A percentile compares a stretch with the other conserved stretches of the same genome.
These are phyloP conservation scores for Lyophyllum decastes DNA, from an alignment of 768 basidiomycete genomes.

Conservation along the genomic window DNA sequence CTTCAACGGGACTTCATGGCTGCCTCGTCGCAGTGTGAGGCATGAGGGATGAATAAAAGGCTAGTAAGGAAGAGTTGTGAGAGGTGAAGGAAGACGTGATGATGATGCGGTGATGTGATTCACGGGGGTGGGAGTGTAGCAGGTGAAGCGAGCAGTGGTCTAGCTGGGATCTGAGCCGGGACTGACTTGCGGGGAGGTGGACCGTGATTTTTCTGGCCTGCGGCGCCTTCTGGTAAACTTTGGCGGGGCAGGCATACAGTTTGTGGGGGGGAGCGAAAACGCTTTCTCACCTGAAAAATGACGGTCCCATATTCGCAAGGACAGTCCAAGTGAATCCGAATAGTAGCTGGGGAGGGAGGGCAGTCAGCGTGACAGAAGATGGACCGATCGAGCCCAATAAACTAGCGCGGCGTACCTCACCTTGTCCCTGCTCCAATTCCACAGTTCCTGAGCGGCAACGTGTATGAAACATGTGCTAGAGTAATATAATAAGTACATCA, in stretches of 20 bases:
- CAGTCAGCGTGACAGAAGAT: not conserved
- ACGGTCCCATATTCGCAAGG: not conserved
- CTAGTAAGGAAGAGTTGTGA: too few species aligned
- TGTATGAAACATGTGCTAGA: not conserved
- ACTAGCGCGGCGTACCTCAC: not conserved
- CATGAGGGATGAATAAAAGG: too few species aligned
- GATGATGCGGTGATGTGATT: too few species aligned
- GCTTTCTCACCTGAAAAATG: not conserved
- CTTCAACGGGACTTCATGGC: too few species aligned
- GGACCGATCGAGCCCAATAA: not conserved
- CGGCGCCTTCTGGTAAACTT: not conserved
- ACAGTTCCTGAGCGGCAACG: too few species aligned
- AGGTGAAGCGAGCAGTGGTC: too few species aligned
- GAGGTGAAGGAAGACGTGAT: too few species aligned
- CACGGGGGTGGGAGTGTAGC: too few species aligned
- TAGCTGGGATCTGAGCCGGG: not conserved
- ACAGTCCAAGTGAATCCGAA: not conserved
- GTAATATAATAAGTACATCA: not conserved
- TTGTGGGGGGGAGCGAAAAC: not conserved
- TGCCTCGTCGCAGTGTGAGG: too few species aligned
- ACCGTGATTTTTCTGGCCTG: not conserved
- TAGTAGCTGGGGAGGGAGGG: not conserved
- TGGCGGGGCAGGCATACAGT: not conserved
- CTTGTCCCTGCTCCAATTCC: not conserved
- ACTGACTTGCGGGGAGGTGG: not conserved